A percentile compares a stretch with the other conserved stretches of the same genome.
phyloP scores from a whole-genome alignment of 495 filamentous ascomycete species.

The Pseudotulostoma volvatum region DNA sequence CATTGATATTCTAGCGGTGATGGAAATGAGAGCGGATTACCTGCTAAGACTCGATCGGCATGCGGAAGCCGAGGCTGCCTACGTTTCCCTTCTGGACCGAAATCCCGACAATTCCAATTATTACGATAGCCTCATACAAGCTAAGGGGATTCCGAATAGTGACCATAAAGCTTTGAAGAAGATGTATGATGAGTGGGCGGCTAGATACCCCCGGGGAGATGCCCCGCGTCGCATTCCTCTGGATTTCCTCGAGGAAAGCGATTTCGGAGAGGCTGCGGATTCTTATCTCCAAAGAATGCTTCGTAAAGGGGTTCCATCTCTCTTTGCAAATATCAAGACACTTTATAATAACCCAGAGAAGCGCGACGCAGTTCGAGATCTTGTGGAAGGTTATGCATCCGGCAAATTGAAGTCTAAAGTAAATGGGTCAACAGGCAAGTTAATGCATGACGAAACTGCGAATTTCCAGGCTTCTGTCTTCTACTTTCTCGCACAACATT shows the following conservation, averaged over 20 bases:
- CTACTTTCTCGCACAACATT: slow-evolving; percentile 93
- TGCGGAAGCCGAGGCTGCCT: slow-evolving; percentile 69
- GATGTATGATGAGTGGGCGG: slow-evolving; percentile 67
- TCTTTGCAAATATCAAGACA: slow-evolving; percentile 89
- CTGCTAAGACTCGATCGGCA: slow-evolving; percentile 59
- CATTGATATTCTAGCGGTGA: slow-evolving; percentile 71
- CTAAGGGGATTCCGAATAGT: slow-evolving; percentile 42
- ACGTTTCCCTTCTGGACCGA: slow-evolving; percentile 60
- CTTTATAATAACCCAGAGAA: slow-evolving; percentile 67
- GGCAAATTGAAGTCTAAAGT: slow-evolving; percentile 23
- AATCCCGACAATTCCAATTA: slow-evolving; percentile 80
- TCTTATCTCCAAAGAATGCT: slow-evolving; percentile 74
- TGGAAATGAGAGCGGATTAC: slow-evolving; percentile 81
- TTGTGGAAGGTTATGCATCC: slow-evolving; percentile 65
- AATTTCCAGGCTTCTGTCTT: slow-evolving; percentile 57
- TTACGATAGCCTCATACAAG: slow-evolving; percentile 58
- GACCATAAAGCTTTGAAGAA: slow-evolving; percentile 49
- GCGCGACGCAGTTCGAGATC: slow-evolving; percentile 50
- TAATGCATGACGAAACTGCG: slow-evolving; percentile 34
- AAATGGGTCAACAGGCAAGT: slow-evolving; percentile 30
- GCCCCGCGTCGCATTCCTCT: slow-evolving; percentile 74
- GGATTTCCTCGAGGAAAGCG: slow-evolving; percentile 73
- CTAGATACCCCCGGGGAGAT: slow-evolving; percentile 67
- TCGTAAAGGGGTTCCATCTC: slow-evolving; percentile 87
- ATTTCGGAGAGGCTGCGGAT: slow-evolving; percentile 66